Evolutionary conservation across 768 basidiomycete genomes (phyloP), one percentile per base, ranked within the genome.

Genomic region (Phanerochaete carnosa): DNA sequence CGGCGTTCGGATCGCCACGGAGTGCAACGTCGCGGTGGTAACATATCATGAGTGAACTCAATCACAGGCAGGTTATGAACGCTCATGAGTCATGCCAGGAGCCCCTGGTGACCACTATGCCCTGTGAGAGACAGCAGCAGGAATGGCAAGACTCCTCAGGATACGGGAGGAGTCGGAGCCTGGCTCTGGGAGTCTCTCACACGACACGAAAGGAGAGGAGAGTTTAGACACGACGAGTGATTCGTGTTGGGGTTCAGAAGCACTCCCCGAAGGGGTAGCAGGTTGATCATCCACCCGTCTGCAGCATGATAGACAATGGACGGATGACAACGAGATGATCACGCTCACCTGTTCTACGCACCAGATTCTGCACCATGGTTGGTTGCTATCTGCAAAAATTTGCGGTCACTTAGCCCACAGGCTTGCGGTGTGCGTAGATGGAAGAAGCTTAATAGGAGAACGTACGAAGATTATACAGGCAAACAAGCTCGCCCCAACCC

Each of bases 311-410:
- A 28, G 56, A 57, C 45, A 12, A 33, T 15, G 25, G 28, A 33
- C 25, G 45, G 37, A 45, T 57, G 43, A 22, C 47, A 13, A 23
- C 43, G 30, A 30, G 23, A 39, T 30, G 56, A 33, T 57, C 45
- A 26, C 22, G 45, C 56, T 57, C 56, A 57, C 56, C 56, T 57
- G 19, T 45, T 16, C 25, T 45, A 26, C 56, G 56, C 28, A 47
- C 45, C 28, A 47, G 30, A n/a, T 32, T 47, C 22, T 57, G 56
- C 56, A n/a, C n/a, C n/a, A 57, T 57, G 43, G 28, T 15, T 47
- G 13, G 45, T 33, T 45, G 37, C 37, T 43, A 23, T 6, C 23
- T 55, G 55, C 37, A 19, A 33, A 6, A 30, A 32, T 37, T 35
- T 23, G 16, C 11, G n/a, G 53, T 2, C 32, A 32, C 15, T 30